Percentiles rank a stretch among this genome's conserved stretches.
phyloP scores from a whole-genome alignment of 176 grass and related monocot genomes.

The Aechmea fasciata region DNA sequence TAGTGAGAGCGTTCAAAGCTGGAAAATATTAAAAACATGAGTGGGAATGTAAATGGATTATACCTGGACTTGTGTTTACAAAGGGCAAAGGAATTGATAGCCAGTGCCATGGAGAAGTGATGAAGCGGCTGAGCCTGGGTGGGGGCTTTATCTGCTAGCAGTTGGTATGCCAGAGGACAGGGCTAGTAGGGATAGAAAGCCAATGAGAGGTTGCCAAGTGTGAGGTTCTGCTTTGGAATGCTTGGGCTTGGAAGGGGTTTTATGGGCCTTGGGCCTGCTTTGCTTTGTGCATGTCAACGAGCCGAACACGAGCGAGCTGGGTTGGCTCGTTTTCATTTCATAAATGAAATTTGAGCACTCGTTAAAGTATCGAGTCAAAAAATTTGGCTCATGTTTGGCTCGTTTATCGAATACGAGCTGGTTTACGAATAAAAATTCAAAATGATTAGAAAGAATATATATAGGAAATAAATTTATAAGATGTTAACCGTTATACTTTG shows the following conservation, averaged over 20 bases:
- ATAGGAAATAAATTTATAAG: too few relatives aligned
- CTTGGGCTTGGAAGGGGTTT: background rate
- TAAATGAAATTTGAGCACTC: too few relatives aligned
- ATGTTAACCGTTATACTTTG: too few relatives aligned
- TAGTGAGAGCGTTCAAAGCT: background rate
- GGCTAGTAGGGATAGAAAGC: background rate
- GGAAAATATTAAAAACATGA: background rate
- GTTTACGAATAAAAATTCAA: too few relatives aligned
- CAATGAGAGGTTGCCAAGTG: constrained; percentile 23
- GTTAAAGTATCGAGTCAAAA: too few relatives aligned
- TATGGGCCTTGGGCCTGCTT: background rate
- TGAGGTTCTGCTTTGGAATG: background rate
- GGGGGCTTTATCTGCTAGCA: constrained; percentile 19
- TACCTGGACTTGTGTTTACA: constrained; percentile 43
- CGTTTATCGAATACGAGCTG: too few relatives aligned
- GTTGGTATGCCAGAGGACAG: constrained; percentile 22
- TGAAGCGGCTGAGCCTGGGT: background rate
- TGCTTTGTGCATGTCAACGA: too few relatives aligned
- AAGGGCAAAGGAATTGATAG: constrained; percentile 29
- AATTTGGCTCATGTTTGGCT: too few relatives aligned
- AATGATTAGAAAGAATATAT: too few relatives aligned
- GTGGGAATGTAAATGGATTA: background rate
- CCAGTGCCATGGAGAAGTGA: constrained; percentile 34
- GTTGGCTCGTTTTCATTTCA: too few relatives aligned
- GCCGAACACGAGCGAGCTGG: too few relatives aligned